Evolutionary conservation across 805 yeast species (phyloP).

Genomic region (Priceomyces haplophilus): DNA sequence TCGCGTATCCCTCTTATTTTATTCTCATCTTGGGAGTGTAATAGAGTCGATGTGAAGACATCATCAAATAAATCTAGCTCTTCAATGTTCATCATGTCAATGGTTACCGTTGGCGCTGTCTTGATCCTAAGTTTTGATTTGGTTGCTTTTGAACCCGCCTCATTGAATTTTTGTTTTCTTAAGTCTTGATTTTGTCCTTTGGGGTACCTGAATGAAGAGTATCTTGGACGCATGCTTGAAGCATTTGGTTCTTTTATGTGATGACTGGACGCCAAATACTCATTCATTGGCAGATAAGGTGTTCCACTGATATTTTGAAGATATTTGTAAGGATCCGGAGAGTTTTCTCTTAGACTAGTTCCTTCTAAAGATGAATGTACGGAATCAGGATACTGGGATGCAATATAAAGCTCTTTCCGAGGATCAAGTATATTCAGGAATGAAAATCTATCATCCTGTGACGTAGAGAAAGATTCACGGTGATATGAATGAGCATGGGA

Average conservation of each 20-base stretch:
- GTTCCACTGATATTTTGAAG: neutral
- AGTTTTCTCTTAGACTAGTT: conserved; percentile 11
- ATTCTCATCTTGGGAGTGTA: conserved; percentile 35
- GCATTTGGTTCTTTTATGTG: conserved; percentile 3
- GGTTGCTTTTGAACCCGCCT: neutral
- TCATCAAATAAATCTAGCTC: conserved; percentile 45
- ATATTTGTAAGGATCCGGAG: conserved; percentile 16
- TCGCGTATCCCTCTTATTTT: conserved; percentile 48
- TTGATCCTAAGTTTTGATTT: conserved; percentile 17
- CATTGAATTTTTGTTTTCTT: conserved; percentile 1
- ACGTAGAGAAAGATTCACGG: conserved; percentile 2
- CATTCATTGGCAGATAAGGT: conserved; percentile 2
- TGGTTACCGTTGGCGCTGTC: conserved; percentile 32
- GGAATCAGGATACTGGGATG: conserved; percentile 15
- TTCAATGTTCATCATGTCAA: conserved; percentile 47
- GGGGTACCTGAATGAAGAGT: neutral
- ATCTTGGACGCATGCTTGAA: neutral
- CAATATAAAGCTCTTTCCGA: neutral
- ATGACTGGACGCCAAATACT: neutral
- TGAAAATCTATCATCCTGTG: neutral
- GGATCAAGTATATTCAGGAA: neutral
- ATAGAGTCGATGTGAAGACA: conserved; percentile 37
- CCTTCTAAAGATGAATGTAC: conserved; percentile 15
- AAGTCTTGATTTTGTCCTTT: neutral
- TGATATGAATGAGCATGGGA: neutral